Conservation (phyloP, 192 early-diverging fungal genomes). For the Glomus cerebriforme region DNA sequence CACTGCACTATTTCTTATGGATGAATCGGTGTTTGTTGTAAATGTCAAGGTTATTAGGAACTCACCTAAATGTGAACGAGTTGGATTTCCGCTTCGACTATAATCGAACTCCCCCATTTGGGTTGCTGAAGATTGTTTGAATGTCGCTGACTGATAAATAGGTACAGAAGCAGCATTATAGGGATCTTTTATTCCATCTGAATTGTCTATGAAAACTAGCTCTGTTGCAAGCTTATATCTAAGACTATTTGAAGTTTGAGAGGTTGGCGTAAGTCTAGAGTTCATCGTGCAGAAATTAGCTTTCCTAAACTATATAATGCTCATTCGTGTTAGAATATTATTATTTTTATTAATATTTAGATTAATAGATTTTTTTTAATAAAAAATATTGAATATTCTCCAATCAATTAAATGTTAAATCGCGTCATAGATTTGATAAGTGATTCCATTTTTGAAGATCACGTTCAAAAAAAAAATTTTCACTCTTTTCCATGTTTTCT, state of each 20-base stretch:
- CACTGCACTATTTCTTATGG: neutral
- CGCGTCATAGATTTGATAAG: too few relatives aligned
- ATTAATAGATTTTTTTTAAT: too few relatives aligned
- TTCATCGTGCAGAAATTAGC: neutral
- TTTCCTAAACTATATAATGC: too few relatives aligned
- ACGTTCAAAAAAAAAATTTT: too few relatives aligned
- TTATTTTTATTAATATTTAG: too few relatives aligned
- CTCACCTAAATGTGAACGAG: conserved; percentile 85
- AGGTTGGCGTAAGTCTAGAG: neutral
- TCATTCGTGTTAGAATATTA: too few relatives aligned
- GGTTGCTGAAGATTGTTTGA: conserved; percentile 83
- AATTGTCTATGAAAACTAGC: conserved; percentile 72
- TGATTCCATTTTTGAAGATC: too few relatives aligned
- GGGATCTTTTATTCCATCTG: conserved; percentile 71
- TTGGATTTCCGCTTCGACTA: conserved; percentile 95
- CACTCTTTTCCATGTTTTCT: too few relatives aligned
- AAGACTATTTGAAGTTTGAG: conserved; percentile 32
- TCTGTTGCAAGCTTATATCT: conserved; percentile 76
- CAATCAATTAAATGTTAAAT: neutral
- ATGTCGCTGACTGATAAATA: conserved; percentile 98
- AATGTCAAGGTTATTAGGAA: neutral
- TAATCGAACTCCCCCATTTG: conserved; percentile 95
- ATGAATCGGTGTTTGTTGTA: neutral
- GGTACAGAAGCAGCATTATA: conserved; percentile 91
- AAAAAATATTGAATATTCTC: too few relatives aligned